These are phyloP conservation scores for Nemania diffusa DNA, from an alignment of 2,329 filamentous ascomycete genomes.

Conservation along the genomic window DNA sequence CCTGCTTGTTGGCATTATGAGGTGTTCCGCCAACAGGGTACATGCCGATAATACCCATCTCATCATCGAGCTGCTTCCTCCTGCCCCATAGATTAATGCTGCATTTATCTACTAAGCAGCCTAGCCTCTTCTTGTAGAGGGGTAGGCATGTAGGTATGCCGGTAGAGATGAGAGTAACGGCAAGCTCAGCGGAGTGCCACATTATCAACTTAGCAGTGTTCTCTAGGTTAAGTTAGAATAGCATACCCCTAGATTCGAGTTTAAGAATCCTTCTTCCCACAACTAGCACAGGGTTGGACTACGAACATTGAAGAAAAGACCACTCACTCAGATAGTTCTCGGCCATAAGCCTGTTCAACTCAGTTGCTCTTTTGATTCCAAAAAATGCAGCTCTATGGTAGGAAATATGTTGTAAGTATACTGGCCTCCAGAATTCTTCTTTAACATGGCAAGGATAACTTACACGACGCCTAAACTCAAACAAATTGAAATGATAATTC, in stretches of 20 bases:
- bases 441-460: slow-evolving; percentile 10
- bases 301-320: not conserved
- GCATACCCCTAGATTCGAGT: too few species aligned
- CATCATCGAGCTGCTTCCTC: not conserved
- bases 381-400: slow-evolving; percentile 22
- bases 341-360: slow-evolving; percentile 16
- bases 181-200: slow-evolving; percentile 38
- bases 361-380: slow-evolving; percentile 23
- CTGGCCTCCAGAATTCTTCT: not conserved
- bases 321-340: slow-evolving; percentile 27
- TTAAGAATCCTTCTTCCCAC: slow-evolving; percentile 1
- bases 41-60: slow-evolving; percentile 4
- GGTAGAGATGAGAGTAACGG: slow-evolving; percentile 40
- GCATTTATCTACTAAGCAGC: slow-evolving; percentile 9
- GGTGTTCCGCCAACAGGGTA: slow-evolving; percentile 17
- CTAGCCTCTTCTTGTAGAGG: slow-evolving; percentile 25
- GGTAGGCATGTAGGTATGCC: slow-evolving; percentile 40
- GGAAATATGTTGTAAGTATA: not conserved
- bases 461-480: slow-evolving; percentile 39
- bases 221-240: slow-evolving; percentile 13
- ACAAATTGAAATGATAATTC: slow-evolving; percentile 27
- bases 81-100: not conserved
- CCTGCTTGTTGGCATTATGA: not conserved
- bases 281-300: not conserved
- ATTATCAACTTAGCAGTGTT: slow-evolving; percentile 35